Evolutionary conservation across 208 protist species (phyloP).

Genomic region (Trypanosoma boissoni): DNA sequence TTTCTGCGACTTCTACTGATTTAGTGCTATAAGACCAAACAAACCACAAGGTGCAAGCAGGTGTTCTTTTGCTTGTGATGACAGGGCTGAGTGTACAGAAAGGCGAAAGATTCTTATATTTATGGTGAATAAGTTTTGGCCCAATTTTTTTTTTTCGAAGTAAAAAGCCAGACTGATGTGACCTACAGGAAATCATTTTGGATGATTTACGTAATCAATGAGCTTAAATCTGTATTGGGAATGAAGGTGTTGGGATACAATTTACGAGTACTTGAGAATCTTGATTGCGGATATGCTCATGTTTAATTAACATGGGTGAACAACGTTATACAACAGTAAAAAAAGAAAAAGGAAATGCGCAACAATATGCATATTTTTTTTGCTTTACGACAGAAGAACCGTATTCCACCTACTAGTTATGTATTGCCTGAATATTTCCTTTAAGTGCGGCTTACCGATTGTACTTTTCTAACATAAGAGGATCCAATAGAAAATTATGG

Average conservation of each 20-base stretch:
- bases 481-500: conserved; percentile 13
- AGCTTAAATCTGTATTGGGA: too few relatives aligned
- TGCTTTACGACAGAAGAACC: conserved; percentile 22
- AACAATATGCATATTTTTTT: conserved; percentile 33
- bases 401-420: conserved; percentile 21
- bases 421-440: conserved; percentile 36
- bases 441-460: conserved; percentile 43
- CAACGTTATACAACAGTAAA: conserved; percentile 22
- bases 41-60: too few relatives aligned
- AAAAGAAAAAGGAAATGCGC: conserved; percentile 24
- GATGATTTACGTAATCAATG: neutral
- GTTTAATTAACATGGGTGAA: conserved; percentile 48
- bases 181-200: neutral
- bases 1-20: too few relatives aligned
- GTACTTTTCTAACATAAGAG: conserved; percentile 18
- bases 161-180: conserved; percentile 6
- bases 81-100: too few relatives aligned
- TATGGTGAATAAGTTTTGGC: conserved; percentile 10
- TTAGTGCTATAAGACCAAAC: too few relatives aligned
- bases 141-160: conserved; percentile 10
- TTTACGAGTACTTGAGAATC: conserved; percentile 1
- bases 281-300: conserved; percentile 26
- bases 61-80: too few relatives aligned
- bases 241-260: too few relatives aligned
- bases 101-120: neutral